Percentiles rank a stretch among this genome's conserved stretches.
Evolutionary conservation across 163 green algal species (phyloP).

Genomic region (Volvox carteri): DNA sequence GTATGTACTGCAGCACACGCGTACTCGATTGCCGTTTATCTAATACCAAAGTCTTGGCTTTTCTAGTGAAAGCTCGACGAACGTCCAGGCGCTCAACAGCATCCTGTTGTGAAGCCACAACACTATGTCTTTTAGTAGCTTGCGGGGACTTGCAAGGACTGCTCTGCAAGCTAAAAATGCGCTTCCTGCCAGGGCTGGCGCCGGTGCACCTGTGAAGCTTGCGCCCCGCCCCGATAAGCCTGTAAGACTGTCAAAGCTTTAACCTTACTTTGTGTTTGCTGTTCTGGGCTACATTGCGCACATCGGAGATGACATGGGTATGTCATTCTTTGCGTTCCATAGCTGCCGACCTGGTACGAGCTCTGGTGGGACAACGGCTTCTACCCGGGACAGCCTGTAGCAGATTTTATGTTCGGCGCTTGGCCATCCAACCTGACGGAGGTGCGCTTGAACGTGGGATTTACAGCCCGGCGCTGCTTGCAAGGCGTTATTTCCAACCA

Average conservation of each 20-base stretch:
- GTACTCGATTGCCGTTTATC: too few relatives aligned
- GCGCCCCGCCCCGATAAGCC: slow-evolving; percentile 62
- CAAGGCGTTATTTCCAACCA: too few relatives aligned
- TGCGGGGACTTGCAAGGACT: slow-evolving; percentile 46
- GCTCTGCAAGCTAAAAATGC: slow-evolving; percentile 41
- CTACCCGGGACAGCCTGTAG: slow-evolving; percentile 63
- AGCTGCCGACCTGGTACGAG: slow-evolving; percentile 69
- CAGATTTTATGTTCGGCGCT: slow-evolving; percentile 65
- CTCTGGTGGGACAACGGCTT: slow-evolving; percentile 71
- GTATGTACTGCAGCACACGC: too few relatives aligned
- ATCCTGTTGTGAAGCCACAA: background rate
- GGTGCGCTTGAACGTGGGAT: slow-evolving; percentile 27
- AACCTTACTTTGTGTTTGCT: background rate
- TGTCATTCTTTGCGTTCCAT: background rate
- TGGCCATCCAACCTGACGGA: slow-evolving; percentile 66
- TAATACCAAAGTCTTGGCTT: too few relatives aligned
- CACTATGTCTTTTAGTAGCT: slow-evolving; percentile 35
- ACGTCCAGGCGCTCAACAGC: too few relatives aligned
- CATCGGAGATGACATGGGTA: background rate
- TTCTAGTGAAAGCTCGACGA: too few relatives aligned
- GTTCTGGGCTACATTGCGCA: background rate
- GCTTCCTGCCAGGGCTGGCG: slow-evolving; percentile 57
- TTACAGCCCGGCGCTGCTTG: too few relatives aligned
- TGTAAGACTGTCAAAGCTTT: background rate
- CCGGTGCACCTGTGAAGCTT: slow-evolving; percentile 61